These are phyloP conservation scores for Schoenoplectus triqueter DNA, from an alignment of 202 grass and related monocot species.

Conservation along the genomic window DNA sequence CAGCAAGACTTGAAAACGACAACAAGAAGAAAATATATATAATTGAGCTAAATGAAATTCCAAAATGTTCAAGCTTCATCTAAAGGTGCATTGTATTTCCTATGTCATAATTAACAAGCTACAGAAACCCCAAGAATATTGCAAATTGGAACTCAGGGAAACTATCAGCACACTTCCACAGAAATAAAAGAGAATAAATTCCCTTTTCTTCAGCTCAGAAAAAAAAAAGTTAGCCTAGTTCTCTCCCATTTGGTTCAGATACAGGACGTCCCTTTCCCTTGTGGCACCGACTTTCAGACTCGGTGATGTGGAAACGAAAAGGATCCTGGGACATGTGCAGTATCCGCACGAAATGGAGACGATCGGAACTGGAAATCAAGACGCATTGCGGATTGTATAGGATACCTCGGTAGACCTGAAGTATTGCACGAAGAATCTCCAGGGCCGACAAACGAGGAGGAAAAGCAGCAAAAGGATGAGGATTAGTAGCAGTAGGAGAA, in stretches of 20 bases:
- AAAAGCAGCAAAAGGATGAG: constrained; percentile 25
- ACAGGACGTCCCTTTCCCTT: constrained; percentile 9
- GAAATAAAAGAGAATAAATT: neutral
- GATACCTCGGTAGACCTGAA: constrained; percentile 12
- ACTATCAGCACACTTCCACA: neutral
- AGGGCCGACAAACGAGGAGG: constrained; percentile 23
- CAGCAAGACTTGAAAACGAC: neutral
- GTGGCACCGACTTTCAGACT: neutral
- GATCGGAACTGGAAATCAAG: neutral
- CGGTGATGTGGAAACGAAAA: neutral
- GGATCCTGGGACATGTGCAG: neutral
- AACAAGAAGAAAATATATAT: neutral
- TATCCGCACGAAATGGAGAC: neutral
- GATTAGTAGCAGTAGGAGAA: neutral
- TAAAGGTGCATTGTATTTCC: constrained; percentile 2
- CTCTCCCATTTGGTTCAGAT: constrained; percentile 17
- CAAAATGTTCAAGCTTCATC: neutral
- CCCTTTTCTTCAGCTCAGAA: neutral
- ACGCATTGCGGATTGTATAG: neutral
- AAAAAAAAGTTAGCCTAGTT: neutral
- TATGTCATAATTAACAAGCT: neutral
- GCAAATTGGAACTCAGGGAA: neutral
- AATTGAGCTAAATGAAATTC: too few species aligned
- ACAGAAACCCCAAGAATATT: constrained; percentile 12
- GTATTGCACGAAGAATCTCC: constrained; percentile 12